Conservation (phyloP, 2,329 filamentous ascomycete genomes). For the Paraphoma chrysanthemicola region DNA sequence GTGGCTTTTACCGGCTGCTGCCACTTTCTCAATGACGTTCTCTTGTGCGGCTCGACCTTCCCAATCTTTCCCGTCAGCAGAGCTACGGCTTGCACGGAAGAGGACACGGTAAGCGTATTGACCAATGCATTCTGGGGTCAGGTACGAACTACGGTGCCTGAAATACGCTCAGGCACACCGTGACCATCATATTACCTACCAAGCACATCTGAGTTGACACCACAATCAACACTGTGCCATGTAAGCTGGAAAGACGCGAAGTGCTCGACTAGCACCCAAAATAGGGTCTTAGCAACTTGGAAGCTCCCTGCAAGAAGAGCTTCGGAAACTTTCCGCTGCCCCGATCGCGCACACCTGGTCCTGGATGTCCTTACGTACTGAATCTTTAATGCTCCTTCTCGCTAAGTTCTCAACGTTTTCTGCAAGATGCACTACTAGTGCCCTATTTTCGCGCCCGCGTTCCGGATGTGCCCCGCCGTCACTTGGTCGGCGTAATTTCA, state of each 20-base stretch:
- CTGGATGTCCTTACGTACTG: constrained; percentile 9
- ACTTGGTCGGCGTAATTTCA: constrained; percentile 10
- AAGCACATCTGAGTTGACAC: constrained; percentile 10
- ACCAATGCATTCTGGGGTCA: constrained; percentile 7
- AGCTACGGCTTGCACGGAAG: constrained; percentile 6
- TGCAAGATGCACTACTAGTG: not conserved
- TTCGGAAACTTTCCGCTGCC: constrained; percentile 9
- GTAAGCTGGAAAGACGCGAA: constrained; percentile 16
- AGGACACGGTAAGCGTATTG: constrained; percentile 15
- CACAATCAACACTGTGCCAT: constrained; percentile 12
- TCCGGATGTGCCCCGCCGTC: constrained; percentile 8
- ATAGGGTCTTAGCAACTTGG: constrained; percentile 5
- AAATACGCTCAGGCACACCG: constrained; percentile 6
- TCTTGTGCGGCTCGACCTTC: constrained; percentile 17
- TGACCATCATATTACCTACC: constrained; percentile 15
- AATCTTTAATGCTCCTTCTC: constrained; percentile 20
- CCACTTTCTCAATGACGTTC: constrained; percentile 17
- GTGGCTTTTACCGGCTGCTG: constrained; percentile 18
- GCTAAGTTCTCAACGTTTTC: constrained; percentile 6
- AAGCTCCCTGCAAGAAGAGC: constrained; percentile 5
- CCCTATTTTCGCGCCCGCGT: constrained; percentile 10
- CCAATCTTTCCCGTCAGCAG: constrained; percentile 15
- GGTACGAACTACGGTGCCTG: constrained; percentile 8
- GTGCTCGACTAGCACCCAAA: constrained; percentile 1
- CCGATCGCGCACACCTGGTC: constrained; percentile 9